phyloP scores from a whole-genome alignment of 768 basidiomycete genomes.

The Tulasnella sp. region DNA sequence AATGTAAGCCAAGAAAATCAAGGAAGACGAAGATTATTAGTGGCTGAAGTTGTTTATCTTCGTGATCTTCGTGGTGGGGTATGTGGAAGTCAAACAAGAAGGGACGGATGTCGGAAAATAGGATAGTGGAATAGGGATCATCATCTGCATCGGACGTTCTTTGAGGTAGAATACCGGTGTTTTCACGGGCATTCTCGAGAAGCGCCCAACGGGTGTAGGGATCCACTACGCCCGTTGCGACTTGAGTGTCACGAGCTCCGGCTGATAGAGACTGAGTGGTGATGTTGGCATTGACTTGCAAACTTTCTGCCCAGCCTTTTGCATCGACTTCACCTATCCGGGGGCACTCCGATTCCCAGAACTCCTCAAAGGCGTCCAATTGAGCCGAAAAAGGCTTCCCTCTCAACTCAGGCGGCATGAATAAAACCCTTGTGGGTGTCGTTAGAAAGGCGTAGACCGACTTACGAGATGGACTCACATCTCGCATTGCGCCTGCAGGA shows the following conservation, averaged over 20 bases:
- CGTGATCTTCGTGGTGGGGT: slow-evolving; percentile 26
- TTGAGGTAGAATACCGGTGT: slow-evolving; percentile 34
- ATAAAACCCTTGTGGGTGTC: slow-evolving; percentile 39
- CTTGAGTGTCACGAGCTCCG: neutral
- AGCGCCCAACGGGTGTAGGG: slow-evolving; percentile 56
- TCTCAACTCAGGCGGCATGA: slow-evolving; percentile 37
- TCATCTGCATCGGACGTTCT: slow-evolving; percentile 41
- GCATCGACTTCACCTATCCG: slow-evolving; percentile 58
- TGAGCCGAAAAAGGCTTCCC: slow-evolving; percentile 35
- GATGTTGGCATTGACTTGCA: slow-evolving; percentile 20
- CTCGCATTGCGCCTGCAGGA: slow-evolving; percentile 77
- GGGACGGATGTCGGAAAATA: slow-evolving; percentile 60
- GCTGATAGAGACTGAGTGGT: neutral
- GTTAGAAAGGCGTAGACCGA: neutral
- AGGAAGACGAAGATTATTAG: slow-evolving; percentile 60
- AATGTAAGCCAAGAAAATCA: slow-evolving; percentile 57
- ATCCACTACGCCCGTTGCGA: slow-evolving; percentile 30
- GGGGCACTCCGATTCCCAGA: slow-evolving; percentile 74
- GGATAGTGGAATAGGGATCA: slow-evolving; percentile 61
- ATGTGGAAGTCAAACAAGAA: slow-evolving; percentile 33
- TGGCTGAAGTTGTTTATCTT: slow-evolving; percentile 35
- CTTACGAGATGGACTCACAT: slow-evolving; percentile 37
- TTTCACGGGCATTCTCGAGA: slow-evolving; percentile 43
- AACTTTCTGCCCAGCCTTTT: slow-evolving; percentile 58
- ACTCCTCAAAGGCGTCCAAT: slow-evolving; percentile 55